Percentiles rank a stretch among this genome's conserved stretches.
These are phyloP conservation scores for Talaromyces funiculosus DNA, from an alignment of 2,329 filamentous ascomycete species.

Conservation along the genomic window DNA sequence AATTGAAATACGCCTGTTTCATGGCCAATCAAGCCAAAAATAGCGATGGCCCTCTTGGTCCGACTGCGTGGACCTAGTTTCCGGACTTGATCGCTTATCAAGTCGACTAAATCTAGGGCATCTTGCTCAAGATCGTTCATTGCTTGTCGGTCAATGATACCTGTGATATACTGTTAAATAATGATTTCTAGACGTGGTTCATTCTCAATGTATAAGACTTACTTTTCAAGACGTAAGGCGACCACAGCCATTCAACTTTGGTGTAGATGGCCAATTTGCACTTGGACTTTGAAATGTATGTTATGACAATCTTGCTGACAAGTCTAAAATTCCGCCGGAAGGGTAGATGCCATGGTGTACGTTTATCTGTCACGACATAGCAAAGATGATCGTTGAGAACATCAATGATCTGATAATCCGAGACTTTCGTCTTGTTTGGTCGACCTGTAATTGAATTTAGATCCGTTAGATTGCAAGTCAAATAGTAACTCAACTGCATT, in stretches of 20 bases:
- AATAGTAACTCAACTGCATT: background rate
- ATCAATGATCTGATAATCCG: constrained; percentile 83
- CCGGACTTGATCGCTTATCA: constrained; percentile 46
- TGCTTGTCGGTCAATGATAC: constrained; percentile 58
- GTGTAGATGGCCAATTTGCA: constrained; percentile 87
- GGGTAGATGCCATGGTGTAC: constrained; percentile 76
- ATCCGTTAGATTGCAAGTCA: background rate
- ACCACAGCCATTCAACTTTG: constrained; percentile 77
- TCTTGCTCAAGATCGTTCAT: constrained; percentile 59
- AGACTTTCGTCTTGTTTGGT: constrained; percentile 57
- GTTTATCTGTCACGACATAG: constrained; percentile 61
- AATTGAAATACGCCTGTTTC: constrained; percentile 39
- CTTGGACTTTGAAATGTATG: constrained; percentile 83
- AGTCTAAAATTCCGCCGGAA: constrained; percentile 72
- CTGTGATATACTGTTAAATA: constrained; percentile 20
- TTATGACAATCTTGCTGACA: constrained; percentile 87
- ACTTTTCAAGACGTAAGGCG: constrained; percentile 49
- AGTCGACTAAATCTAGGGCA: constrained; percentile 44
- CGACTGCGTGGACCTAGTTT: constrained; percentile 42
- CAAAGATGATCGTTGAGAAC: constrained; percentile 70
- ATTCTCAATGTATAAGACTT: constrained; percentile 18
- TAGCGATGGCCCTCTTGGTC: constrained; percentile 45
- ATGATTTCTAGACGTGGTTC: background rate
- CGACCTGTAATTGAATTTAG: constrained; percentile 26
- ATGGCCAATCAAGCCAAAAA: constrained; percentile 45